Percentiles rank a stretch among this genome's conserved stretches.
phyloP scores from a whole-genome alignment of 805 yeast species.

The Candida cerambycidarum region DNA sequence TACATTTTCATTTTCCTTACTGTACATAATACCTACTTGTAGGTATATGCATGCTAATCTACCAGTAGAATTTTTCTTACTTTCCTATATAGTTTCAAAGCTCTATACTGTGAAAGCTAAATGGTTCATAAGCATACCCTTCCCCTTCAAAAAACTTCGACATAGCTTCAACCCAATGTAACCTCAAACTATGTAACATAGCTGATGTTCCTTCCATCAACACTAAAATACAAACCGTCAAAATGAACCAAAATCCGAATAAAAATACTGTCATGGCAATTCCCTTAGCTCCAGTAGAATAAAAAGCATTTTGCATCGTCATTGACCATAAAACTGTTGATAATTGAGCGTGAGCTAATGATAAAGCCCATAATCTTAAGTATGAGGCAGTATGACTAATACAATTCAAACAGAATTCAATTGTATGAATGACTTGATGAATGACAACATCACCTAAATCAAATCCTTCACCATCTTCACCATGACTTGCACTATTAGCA shows the following conservation, averaged over 20 bases:
- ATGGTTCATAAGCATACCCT: constrained; percentile 68
- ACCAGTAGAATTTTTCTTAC: no score
- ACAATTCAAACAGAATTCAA: constrained; percentile 76
- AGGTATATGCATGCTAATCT: no score
- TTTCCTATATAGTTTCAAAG: no score
- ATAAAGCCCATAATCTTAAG: constrained; percentile 75
- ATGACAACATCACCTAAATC: constrained; percentile 68
- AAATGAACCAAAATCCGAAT: constrained; percentile 73
- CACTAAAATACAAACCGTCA: constrained; percentile 68
- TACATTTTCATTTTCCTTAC: no score
- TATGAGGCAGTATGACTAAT: constrained; percentile 81
- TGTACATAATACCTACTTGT: no score
- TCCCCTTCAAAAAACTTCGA: constrained; percentile 78
- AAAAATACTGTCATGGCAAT: constrained; percentile 57
- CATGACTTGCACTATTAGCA: constrained; percentile 36
- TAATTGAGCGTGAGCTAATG: constrained; percentile 77
- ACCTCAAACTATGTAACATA: constrained; percentile 72
- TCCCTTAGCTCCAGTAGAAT: constrained; percentile 53
- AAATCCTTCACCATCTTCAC: constrained; percentile 36
- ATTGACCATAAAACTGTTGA: constrained; percentile 74
- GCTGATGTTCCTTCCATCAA: constrained; percentile 86
- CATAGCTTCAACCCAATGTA: constrained; percentile 85
- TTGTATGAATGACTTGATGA: constrained; percentile 78
- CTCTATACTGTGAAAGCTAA: constrained; percentile 39
- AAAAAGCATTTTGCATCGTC: constrained; percentile 68